Evolutionary conservation across 495 filamentous ascomycete species (phyloP).

Genomic region (Cercophora scortea): DNA sequence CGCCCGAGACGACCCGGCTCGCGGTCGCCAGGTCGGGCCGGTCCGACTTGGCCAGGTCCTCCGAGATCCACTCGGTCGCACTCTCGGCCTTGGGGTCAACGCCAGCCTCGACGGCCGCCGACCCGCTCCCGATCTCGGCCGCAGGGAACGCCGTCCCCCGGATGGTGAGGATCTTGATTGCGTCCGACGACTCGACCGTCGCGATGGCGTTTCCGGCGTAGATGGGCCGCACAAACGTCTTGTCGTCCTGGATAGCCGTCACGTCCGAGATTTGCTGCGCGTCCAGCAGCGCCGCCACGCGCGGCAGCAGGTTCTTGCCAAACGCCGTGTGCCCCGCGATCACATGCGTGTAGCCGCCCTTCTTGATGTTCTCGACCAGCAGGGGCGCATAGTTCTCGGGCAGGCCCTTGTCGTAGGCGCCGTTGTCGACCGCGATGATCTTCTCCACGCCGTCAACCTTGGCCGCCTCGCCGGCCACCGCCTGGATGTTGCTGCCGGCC

Average conservation of each 20-base stretch:
- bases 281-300: slow-evolving; percentile 89
- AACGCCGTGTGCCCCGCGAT: slow-evolving; percentile 89
- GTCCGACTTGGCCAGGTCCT: slow-evolving; percentile 86
- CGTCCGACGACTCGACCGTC: slow-evolving; percentile 86
- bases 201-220: slow-evolving; percentile 97
- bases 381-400: slow-evolving; percentile 94
- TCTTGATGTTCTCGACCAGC: slow-evolving; percentile 91
- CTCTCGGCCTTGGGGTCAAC: slow-evolving; percentile 64
- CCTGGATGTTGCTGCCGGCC: slow-evolving; percentile 73
- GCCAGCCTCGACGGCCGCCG: slow-evolving; percentile 55
- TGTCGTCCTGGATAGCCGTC: slow-evolving; percentile 75
- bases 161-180: slow-evolving; percentile 83
- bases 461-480: slow-evolving; percentile 76
- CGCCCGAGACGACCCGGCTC: slow-evolving; percentile 82
- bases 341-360: slow-evolving; percentile 84
- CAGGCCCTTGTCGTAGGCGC: slow-evolving; percentile 86
- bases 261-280: slow-evolving; percentile 91
- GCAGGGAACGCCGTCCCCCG: slow-evolving; percentile 82
- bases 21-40: slow-evolving; percentile 93
- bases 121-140: slow-evolving; percentile 44
- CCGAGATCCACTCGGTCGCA: slow-evolving; percentile 82
- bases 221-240: slow-evolving; percentile 94
- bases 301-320: slow-evolving; percentile 92
- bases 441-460: slow-evolving; percentile 88
- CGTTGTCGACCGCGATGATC: slow-evolving; percentile 80